Evolutionary conservation across 768 basidiomycete species (phyloP).

Genomic region (Lyophyllum decastes): DNA sequence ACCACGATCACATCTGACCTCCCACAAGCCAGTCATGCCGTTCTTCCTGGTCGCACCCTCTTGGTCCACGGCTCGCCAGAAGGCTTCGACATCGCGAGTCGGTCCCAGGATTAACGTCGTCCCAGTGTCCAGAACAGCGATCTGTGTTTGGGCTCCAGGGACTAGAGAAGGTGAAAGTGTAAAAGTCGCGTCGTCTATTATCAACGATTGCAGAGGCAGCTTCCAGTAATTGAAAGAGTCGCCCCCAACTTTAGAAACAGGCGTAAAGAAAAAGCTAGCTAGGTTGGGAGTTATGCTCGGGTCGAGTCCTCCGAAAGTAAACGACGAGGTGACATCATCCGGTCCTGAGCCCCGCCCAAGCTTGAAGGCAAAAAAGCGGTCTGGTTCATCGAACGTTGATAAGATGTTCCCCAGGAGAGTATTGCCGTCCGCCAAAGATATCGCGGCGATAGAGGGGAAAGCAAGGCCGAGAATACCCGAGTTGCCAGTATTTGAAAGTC

Average conservation of each 20-base stretch:
- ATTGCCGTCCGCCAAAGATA: conserved; percentile 39
- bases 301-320: conserved; percentile 56
- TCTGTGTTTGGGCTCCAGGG: conserved; percentile 36
- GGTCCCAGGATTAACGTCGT: conserved; percentile 61
- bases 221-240: conserved; percentile 60
- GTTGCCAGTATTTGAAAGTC: conserved; percentile 45
- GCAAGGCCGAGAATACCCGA: conserved; percentile 44
- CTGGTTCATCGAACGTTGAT: conserved; percentile 35
- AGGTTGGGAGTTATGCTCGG: conserved; percentile 30
- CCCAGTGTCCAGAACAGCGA: conserved; percentile 67
- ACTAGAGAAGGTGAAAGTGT: conserved; percentile 47
- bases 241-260: conserved; percentile 38
- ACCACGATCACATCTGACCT: conserved; percentile 51
- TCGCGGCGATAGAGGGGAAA: conserved; percentile 50
- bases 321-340: conserved; percentile 37
- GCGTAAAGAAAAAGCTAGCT: conserved; percentile 32
- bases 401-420: conserved; percentile 52
- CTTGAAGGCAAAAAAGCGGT: conserved; percentile 52
- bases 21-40: conserved; percentile 38
- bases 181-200: conserved; percentile 42
- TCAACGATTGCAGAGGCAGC: conserved; percentile 45
- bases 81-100: conserved; percentile 47
- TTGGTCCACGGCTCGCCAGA: conserved; percentile 48
- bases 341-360: conserved; percentile 37
- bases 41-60: conserved; percentile 39